These are phyloP conservation scores for Aureobasidium subglaciale DNA, from an alignment of 2,329 filamentous ascomycete species.

Conservation along the genomic window DNA sequence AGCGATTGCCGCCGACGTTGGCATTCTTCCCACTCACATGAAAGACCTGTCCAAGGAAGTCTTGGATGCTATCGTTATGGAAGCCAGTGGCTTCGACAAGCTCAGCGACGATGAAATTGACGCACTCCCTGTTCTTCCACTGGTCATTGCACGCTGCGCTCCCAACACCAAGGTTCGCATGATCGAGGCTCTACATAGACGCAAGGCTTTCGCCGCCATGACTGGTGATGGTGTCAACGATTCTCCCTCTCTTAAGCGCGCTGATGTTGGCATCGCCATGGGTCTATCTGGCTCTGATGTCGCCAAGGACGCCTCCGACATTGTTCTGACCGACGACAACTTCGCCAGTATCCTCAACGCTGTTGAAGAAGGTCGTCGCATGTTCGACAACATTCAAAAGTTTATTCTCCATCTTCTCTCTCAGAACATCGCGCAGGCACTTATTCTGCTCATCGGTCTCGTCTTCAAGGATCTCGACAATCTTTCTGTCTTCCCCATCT, in stretches of 20 bases:
- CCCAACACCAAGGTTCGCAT: slow-evolving; percentile 84
- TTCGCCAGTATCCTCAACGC: slow-evolving; percentile 80
- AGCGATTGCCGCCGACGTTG: slow-evolving; percentile 71
- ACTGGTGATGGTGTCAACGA: slow-evolving; percentile 87
- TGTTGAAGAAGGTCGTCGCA: slow-evolving; percentile 71
- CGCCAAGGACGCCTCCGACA: slow-evolving; percentile 74
- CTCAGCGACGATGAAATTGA: slow-evolving; percentile 70
- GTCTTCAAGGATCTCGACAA: slow-evolving; percentile 64
- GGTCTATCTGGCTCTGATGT: slow-evolving; percentile 77
- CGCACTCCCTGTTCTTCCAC: slow-evolving; percentile 62
- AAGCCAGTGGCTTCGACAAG: slow-evolving; percentile 54
- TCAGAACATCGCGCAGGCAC: slow-evolving; percentile 77
- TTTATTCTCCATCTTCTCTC: slow-evolving; percentile 73
- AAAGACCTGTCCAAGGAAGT: slow-evolving; percentile 53
- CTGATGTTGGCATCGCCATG: slow-evolving; percentile 86
- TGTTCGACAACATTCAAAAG: slow-evolving; percentile 84
- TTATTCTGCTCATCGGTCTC: slow-evolving; percentile 69
- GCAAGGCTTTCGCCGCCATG: slow-evolving; percentile 73
- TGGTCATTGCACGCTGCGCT: slow-evolving; percentile 77
- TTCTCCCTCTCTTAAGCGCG: slow-evolving; percentile 69
- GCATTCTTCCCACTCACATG: slow-evolving; percentile 63
- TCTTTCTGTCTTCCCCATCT: slow-evolving; percentile 74
- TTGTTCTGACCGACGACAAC: slow-evolving; percentile 74
- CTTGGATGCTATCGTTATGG: slow-evolving; percentile 65
- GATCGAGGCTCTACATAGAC: slow-evolving; percentile 79